Conservation (phyloP, 2,329 filamentous ascomycete species). For the Fusarium sp. region DNA sequence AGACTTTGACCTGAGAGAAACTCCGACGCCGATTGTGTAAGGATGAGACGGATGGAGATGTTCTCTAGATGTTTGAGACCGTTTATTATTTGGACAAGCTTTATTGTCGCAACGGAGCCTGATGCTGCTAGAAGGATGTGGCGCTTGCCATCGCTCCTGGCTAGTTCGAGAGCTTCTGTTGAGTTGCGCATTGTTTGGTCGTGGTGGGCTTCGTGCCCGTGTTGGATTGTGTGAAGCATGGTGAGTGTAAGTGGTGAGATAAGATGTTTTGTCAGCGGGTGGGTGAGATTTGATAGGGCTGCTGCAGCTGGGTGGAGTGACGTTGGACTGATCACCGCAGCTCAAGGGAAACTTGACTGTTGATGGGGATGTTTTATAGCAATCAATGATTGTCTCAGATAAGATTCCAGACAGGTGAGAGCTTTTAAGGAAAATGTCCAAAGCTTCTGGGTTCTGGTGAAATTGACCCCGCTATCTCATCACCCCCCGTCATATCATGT, state of each 20-base stretch:
- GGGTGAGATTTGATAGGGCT: slow-evolving; percentile 11
- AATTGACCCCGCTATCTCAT: not conserved
- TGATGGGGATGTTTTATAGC: fast-evolving
- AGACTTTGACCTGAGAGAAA: slow-evolving; percentile 81
- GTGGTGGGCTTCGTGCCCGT: slow-evolving; percentile 42
- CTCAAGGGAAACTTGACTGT: not conserved
- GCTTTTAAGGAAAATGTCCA: not conserved
- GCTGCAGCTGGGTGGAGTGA: slow-evolving; percentile 12
- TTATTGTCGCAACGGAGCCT: slow-evolving; percentile 85
- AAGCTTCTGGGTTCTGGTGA: fast-evolving
- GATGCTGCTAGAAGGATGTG: slow-evolving; percentile 57
- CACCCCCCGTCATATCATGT: not conserved
- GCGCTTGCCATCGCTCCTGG: slow-evolving; percentile 53
- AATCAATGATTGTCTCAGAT: too few species aligned
- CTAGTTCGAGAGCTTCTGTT: slow-evolving; percentile 49
- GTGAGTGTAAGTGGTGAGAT: not conserved
- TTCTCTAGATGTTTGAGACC: slow-evolving; percentile 63
- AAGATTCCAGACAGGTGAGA: not conserved
- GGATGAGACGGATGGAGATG: slow-evolving; percentile 85
- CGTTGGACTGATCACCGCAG: too few species aligned
- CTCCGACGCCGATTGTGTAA: slow-evolving; percentile 77
- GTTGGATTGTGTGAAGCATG: slow-evolving; percentile 41
- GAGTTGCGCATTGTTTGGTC: slow-evolving; percentile 41
- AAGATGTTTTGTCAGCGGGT: slow-evolving; percentile 14
- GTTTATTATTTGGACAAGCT: slow-evolving; percentile 74